Conservation (phyloP, 495 filamentous ascomycete species). For the Stereocaulon alpinum region DNA sequence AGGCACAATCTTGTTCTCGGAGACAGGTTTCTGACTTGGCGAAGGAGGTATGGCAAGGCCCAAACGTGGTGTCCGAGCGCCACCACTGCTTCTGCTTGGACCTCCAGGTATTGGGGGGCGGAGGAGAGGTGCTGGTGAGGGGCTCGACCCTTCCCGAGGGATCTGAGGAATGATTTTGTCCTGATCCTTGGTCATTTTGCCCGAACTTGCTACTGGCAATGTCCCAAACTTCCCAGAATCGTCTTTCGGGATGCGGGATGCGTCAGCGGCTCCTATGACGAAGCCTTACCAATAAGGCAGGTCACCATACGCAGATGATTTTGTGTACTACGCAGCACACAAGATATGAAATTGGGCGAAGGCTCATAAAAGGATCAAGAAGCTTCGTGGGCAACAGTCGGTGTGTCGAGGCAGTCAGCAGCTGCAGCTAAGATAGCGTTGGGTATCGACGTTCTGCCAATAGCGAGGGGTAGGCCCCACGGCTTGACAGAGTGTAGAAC, state of each 20-base stretch:
- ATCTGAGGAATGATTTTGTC: not conserved
- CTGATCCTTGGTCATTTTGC: slow-evolving; percentile 11
- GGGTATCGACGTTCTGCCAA: not conserved
- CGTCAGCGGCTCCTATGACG: not conserved
- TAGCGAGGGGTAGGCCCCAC: not conserved
- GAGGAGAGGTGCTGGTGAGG: slow-evolving; percentile 66
- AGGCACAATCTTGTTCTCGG: slow-evolving; percentile 28
- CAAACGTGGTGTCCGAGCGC: slow-evolving; percentile 61
- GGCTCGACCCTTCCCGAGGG: slow-evolving; percentile 1
- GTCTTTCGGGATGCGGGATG: not conserved
- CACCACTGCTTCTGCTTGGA: slow-evolving; percentile 42
- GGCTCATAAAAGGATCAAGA: not conserved
- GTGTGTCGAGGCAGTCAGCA: slow-evolving; percentile 4
- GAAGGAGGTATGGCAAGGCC: slow-evolving; percentile 83
- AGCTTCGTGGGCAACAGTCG: slow-evolving; percentile 4
- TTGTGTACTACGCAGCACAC: not conserved
- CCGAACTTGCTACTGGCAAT: not conserved
- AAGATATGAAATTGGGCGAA: not conserved
- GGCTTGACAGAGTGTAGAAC: not conserved
- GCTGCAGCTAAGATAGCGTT: slow-evolving; percentile 8
- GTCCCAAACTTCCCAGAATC: not conserved
- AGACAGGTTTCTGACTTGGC: slow-evolving; percentile 61
- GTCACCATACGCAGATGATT: not conserved
- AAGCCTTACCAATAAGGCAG: not conserved
- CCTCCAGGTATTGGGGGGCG: slow-evolving; percentile 73